These are phyloP conservation scores for Potentilla sterilis DNA, from an alignment of 306 rosid genomes.

Conservation along the genomic window DNA sequence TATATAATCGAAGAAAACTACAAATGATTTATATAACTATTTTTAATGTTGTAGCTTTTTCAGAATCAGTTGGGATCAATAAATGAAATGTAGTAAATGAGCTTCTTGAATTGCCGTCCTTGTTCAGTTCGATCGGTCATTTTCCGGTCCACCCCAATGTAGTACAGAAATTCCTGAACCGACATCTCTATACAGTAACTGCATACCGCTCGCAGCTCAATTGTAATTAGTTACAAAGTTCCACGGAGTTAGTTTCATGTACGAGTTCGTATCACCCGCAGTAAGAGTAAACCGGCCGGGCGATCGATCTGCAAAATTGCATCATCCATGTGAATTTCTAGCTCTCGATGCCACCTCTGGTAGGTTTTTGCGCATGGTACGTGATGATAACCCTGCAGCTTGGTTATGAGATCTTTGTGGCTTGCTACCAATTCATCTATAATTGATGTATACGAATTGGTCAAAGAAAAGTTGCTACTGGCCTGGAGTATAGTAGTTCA, in stretches of 20 bases:
- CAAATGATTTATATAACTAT: not conserved
- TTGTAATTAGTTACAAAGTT: not conserved
- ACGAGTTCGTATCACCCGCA: not conserved
- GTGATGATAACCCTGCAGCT: not conserved
- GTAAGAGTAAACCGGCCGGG: not conserved
- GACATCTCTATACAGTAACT: not conserved
- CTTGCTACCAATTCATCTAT: not conserved
- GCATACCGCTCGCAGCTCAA: not conserved
- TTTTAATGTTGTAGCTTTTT: not conserved
- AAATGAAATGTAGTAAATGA: not conserved
- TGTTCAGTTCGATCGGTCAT: not conserved
- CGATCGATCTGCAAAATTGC: not conserved
- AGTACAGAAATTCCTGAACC: not conserved
- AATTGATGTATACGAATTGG: not conserved
- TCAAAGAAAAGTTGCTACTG: not conserved
- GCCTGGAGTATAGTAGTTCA: not conserved
- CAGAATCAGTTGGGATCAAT: conserved; percentile 6
- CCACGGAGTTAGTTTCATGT: not conserved
- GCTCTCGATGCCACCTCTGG: not conserved
- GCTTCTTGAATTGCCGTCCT: not conserved
- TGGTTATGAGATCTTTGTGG: not conserved
- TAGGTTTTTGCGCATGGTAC: conserved; percentile 3
- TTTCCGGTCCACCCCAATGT: not conserved
- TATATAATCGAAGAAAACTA: too few relatives aligned
- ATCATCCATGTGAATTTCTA: not conserved